Evolutionary conservation across 108 stramenopile species (phyloP).

Genomic region (Stephanodiscus triporus): DNA sequence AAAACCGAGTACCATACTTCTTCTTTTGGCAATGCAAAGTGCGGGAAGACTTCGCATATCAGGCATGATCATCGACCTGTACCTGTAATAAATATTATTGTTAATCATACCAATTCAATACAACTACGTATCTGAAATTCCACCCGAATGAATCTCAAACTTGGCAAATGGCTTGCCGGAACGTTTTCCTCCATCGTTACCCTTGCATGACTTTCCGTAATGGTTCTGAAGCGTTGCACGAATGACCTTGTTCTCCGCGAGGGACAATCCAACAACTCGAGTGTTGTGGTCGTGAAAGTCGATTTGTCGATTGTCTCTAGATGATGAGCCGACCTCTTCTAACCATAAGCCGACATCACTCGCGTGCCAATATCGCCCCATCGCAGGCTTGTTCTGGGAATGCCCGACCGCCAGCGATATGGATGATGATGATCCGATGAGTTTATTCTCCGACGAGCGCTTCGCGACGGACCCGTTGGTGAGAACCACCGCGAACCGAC

Average conservation of each 20-base stretch:
- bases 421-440: not conserved
- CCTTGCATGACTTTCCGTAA: conserved; percentile 43
- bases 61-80: no score
- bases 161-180: conserved; percentile 7
- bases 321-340: conserved; percentile 11
- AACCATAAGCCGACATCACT: conserved; percentile 48
- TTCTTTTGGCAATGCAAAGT: no score
- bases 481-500: conserved; percentile 42
- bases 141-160: conserved; percentile 30
- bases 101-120: no score
- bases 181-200: not conserved
- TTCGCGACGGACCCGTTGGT: conserved; percentile 44
- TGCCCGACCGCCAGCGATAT: not conserved
- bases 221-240: conserved; percentile 37
- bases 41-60: no score
- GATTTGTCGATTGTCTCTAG: not conserved
- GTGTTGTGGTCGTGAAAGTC: conserved; percentile 17
- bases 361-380: conserved; percentile 53
- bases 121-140: conserved; percentile 26
- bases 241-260: conserved; percentile 27
- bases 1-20: no score
- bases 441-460: conserved; percentile 17
- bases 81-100: no score
- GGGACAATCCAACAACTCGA: conserved; percentile 19
- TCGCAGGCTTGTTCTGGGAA: conserved; percentile 31